phyloP scores from a whole-genome alignment of 1,284 basidiomycete genomes.

The Cutaneotrichosporon sp. region DNA sequence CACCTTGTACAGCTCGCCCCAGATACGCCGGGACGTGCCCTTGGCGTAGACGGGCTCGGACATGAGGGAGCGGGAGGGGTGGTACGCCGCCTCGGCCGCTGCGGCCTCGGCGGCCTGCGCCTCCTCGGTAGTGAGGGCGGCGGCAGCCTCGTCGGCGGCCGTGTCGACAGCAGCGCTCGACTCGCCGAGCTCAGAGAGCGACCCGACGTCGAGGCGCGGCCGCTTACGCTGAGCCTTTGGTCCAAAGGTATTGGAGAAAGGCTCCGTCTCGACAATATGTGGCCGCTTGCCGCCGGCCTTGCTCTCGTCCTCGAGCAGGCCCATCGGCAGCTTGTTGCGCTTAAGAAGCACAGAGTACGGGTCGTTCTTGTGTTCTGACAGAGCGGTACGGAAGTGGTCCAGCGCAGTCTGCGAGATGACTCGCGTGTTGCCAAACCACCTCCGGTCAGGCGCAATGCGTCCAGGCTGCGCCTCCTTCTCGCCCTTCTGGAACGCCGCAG shows the following conservation, averaged over 20 bases:
- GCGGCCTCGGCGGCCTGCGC: slow-evolving; percentile 37
- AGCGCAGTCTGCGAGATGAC: slow-evolving; percentile 94
- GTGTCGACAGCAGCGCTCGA: slow-evolving; percentile 52
- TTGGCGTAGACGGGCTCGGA: slow-evolving; percentile 83
- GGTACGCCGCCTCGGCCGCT: slow-evolving; percentile 27
- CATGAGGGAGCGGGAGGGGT: slow-evolving; percentile 31
- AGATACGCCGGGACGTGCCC: slow-evolving; percentile 89
- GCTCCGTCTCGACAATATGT: slow-evolving; percentile 90
- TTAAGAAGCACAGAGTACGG: slow-evolving; percentile 88
- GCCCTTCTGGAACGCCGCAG: slow-evolving; percentile 86
- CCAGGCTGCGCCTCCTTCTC: slow-evolving; percentile 83
- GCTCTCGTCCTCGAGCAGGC: slow-evolving; percentile 75
- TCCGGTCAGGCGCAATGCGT: slow-evolving; percentile 81
- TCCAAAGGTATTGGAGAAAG: slow-evolving; percentile 86
- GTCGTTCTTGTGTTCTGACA: slow-evolving; percentile 75
- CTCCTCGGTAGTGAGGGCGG: slow-evolving; percentile 18
- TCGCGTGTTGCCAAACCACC: slow-evolving; percentile 97
- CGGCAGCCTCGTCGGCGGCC: slow-evolving; percentile 13
- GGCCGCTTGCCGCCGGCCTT: slow-evolving; percentile 79
- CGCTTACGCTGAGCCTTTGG: slow-evolving; percentile 87
- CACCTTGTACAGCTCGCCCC: slow-evolving; percentile 98
- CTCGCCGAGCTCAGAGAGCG: slow-evolving; percentile 79
- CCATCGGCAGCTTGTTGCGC: slow-evolving; percentile 92
- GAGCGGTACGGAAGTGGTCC: slow-evolving; percentile 86
- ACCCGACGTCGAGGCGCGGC: slow-evolving; percentile 73